Base-by-base conservation (phyloP, 495 filamentous ascomycete genomes). In the Parachaetomium inaequale region DNA sequence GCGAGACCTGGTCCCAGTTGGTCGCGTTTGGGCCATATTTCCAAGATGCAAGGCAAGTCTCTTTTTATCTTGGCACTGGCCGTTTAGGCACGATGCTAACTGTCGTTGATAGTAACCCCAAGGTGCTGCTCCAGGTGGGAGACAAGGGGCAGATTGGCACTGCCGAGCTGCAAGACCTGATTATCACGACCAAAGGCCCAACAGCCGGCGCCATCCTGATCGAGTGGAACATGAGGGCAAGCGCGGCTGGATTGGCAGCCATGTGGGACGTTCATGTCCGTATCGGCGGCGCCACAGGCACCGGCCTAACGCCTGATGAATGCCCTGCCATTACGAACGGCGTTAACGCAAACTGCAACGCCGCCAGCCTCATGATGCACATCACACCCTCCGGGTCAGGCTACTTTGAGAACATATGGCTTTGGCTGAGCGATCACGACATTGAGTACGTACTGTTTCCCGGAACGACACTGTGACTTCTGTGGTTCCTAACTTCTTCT, bases 401-500 rank as follows among this genome's bases (percentile, higher is more conserved):
- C 7, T 95, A 96, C 71, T 72, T 95, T 45, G 93, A 96, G 75
- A 96, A 97, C 74, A 84, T 83, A 56, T 97, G 93, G 93, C 87
- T 54, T 4, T 54, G 51, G 51, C 17, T 54, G 29, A 19, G n/a
- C 31, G 51, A 54, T 31, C 51, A 64, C 50, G 28, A 32, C 21
- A 53, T 64, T 17, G 62, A 64, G n/a, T n/a, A n/a, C n/a, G n/a
- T n/a, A n/a, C n/a, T n/a, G n/a, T n/a, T n/a, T n/a, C n/a, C n/a
- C n/a, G n/a, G n/a, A n/a, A n/a, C n/a, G n/a, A n/a, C n/a, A n/a
- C n/a, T n/a, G n/a, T n/a, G n/a, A n/a, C n/a, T n/a, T n/a, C n/a
- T n/a, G n/a, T n/a, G n/a, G n/a, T n/a, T n/a, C n/a, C n/a, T n/a
- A n/a, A n/a, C n/a, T n/a, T n/a, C n/a, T n/a, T n/a, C n/a, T n/a